phyloP scores from a whole-genome alignment of 1,139 yeast genomes.

The Saccharomycopsis hybrid region DNA sequence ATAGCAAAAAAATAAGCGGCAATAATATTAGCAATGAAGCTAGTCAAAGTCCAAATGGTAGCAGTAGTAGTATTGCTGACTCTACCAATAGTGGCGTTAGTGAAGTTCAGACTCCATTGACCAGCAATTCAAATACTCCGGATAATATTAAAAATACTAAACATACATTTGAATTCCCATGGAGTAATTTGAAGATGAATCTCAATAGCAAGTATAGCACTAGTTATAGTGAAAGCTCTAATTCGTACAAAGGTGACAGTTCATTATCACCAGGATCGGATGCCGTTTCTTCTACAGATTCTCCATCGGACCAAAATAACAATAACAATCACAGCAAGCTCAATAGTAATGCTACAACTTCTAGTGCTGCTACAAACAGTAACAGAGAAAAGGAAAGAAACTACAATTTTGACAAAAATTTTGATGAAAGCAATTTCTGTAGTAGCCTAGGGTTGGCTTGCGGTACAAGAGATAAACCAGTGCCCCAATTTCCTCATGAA shows the following conservation, averaged over 20 bases:
- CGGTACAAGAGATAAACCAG: slow-evolving; percentile 67
- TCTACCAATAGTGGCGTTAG: neutral
- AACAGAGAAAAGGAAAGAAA: neutral
- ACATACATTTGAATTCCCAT: slow-evolving; percentile 36
- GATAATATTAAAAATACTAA: neutral
- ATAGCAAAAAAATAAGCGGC: neutral
- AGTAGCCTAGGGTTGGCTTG: slow-evolving; percentile 71
- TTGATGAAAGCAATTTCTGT: slow-evolving; percentile 59
- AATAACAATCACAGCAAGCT: neutral
- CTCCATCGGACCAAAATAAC: slow-evolving; percentile 1
- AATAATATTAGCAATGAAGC: no score
- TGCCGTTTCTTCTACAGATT: slow-evolving; percentile 11
- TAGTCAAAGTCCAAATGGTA: no score
- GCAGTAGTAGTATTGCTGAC: no score
- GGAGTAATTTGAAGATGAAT: slow-evolving; percentile 23
- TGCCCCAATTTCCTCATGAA: slow-evolving; percentile 41
- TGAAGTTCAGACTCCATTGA: neutral
- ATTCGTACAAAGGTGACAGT: slow-evolving; percentile 15
- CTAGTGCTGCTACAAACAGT: neutral
- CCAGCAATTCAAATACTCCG: neutral
- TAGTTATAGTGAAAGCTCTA: slow-evolving; percentile 14
- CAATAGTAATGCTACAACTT: neutral
- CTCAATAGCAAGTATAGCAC: neutral
- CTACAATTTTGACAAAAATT: slow-evolving; percentile 34
- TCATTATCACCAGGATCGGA: slow-evolving; percentile 17